A percentile compares a stretch with the other conserved stretches of the same genome.
phyloP scores from a whole-genome alignment of 2,329 filamentous ascomycete genomes.

The Verticillium nubilum region DNA sequence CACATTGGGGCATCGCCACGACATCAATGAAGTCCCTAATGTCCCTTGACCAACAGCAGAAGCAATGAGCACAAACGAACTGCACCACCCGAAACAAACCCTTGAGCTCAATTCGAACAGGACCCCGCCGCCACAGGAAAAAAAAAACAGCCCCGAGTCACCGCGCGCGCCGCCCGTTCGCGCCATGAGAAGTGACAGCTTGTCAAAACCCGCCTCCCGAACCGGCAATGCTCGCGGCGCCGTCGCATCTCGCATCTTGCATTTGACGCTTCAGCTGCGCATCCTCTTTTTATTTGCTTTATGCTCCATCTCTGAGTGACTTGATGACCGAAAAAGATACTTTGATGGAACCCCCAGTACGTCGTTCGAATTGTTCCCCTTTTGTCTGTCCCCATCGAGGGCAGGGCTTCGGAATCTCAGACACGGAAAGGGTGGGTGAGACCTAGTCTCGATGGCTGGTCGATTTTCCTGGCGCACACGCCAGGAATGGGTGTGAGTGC shows the following conservation, averaged over 20 bases:
- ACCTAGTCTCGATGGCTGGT: background rate
- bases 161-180: background rate
- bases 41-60: background rate
- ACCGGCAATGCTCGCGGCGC: background rate
- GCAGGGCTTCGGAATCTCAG: background rate
- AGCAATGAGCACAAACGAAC: background rate
- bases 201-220: background rate
- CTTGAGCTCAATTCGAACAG: background rate
- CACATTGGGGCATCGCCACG: background rate
- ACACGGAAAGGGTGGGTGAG: background rate
- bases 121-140: too few relatives aligned
- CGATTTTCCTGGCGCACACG: background rate
- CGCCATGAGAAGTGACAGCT: background rate
- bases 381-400: background rate
- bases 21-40: background rate
- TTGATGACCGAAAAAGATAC: background rate
- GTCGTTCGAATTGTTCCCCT: background rate
- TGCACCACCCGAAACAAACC: background rate
- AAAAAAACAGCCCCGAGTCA: too few relatives aligned
- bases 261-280: background rate
- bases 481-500: background rate
- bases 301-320: background rate
- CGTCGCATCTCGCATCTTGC: background rate
- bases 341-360: background rate
- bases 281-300: background rate